phyloP scores from a whole-genome alignment of 2,329 filamentous ascomycete species.

The Hortaea werneckii region DNA sequence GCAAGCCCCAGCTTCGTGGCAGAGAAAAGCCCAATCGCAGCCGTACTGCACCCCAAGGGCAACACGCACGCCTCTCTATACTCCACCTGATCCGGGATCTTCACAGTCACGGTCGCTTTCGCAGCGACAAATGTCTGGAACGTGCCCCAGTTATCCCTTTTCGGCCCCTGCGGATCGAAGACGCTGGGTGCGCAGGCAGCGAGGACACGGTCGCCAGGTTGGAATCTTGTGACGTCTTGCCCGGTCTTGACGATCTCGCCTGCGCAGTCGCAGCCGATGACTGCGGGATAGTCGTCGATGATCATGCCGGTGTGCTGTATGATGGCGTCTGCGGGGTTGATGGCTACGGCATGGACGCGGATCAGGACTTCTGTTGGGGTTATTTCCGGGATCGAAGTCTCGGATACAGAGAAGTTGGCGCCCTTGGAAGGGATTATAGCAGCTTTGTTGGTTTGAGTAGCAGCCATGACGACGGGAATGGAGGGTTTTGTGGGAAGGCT shows the following conservation, averaged over 20 bases:
- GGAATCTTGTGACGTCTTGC: conserved; percentile 19
- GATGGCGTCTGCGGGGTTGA: background rate
- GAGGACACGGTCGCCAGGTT: conserved; percentile 27
- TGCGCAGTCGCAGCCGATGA: conserved; percentile 28
- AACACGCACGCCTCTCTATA: conserved; percentile 32
- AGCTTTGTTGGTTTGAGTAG: too few species aligned
- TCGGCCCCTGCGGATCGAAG: background rate
- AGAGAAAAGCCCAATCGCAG: conserved; percentile 31
- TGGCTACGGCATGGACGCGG: background rate
- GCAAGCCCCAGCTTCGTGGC: background rate
- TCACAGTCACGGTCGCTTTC: conserved; percentile 22
- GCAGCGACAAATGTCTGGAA: conserved; percentile 26
- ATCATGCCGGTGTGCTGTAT: background rate
- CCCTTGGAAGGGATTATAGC: too few species aligned
- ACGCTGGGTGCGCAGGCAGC: conserved; percentile 1
- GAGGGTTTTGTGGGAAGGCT: too few species aligned
- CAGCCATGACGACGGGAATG: too few species aligned
- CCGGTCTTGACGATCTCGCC: conserved; percentile 27
- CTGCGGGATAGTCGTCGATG: background rate
- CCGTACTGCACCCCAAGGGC: conserved; percentile 35
- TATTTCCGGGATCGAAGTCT: too few species aligned
- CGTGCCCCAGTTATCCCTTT: conserved; percentile 8
- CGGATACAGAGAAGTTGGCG: too few species aligned
- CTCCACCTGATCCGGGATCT: conserved; percentile 29
- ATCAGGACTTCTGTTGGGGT: background rate